Base-by-base conservation (phyloP, 495 filamentous ascomycete genomes). In the Penicillium psychrofluorescens region DNA sequence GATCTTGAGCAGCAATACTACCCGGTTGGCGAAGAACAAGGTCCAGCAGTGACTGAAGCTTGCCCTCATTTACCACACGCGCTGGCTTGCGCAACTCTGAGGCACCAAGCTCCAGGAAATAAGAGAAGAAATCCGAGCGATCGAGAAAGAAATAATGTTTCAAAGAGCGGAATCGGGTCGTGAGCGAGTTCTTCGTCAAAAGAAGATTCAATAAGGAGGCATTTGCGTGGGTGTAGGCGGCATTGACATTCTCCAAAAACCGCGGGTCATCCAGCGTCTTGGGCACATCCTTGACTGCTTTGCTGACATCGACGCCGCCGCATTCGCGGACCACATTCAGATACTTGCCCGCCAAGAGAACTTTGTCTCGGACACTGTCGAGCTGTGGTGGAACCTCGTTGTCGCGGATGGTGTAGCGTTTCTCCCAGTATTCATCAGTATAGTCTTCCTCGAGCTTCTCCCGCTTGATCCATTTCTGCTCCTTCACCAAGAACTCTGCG, bases 121-220 rank as follows among this genome's bases (percentile, higher is more conserved):
- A 94, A 10, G 88, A 85, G 66, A 98, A 98, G 64, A 95, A 98
- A 57, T 98, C 92, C 1, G 92, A 96, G 3, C 90, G 84, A 51
- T 97, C 91, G 34, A 97, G 80, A 76, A 98, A 98, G 67, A 96
- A 98, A 67, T 98, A 98, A 62, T 97, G 94, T 64, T 98, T 98
- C 14, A 98, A 67, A 3, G 90, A 95, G 13, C 84, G 77, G 32
- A 98, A 74, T 36, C 92, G 77, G 12, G 85, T 86, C 0, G 90
- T 90, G 14, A 98, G 78, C 6, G 82, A 85, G 59, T 98, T 92
- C 8, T 92, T 91, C 0, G 91, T 96, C 8, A 98, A 71, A 9
- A 98, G 84, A 4, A 98, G 75, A 40, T 88, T 81, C 58, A 98
- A 78, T n/a, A 98, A 72, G 3, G 90, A 95, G 34, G 89, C 81